A percentile compares a stretch with the other conserved stretches of the same genome.
phyloP scores from a whole-genome alignment of 805 yeast genomes.

The Candida ovalis region DNA sequence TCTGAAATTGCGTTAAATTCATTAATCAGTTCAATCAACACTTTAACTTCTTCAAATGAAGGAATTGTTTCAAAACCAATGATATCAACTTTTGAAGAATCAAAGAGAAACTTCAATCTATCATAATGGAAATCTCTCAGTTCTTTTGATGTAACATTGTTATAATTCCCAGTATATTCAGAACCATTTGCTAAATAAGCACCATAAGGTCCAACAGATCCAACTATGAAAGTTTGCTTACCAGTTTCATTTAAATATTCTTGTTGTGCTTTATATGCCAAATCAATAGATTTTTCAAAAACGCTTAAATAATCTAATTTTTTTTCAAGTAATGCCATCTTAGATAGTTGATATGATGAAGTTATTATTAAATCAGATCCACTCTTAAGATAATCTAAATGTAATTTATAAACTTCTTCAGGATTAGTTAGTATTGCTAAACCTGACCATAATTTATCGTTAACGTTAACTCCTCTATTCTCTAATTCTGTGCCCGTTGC shows the following conservation, averaged over 20 bases:
- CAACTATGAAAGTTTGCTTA: conserved; percentile 38
- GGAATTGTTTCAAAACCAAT: conserved; percentile 76
- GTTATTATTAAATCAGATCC: conserved; percentile 57
- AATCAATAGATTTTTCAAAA: conserved; percentile 22
- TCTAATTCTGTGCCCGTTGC: conserved; percentile 66
- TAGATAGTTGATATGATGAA: conserved; percentile 59
- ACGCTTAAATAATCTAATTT: conserved; percentile 18
- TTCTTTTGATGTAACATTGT: conserved; percentile 33
- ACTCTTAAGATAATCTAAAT: conserved; percentile 43
- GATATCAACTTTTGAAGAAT: conserved; percentile 44
- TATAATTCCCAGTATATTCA: conserved; percentile 72
- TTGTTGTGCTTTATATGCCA: conserved; percentile 21
- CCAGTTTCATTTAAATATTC: conserved; percentile 12
- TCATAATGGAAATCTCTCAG: conserved; percentile 50
- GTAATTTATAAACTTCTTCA: conserved; percentile 42
- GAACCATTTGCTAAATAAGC: conserved; percentile 64
- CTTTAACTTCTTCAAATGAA: conserved; percentile 50
- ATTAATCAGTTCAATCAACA: conserved; percentile 40
- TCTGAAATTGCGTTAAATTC: conserved; percentile 18
- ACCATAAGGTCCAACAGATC: conserved; percentile 77
- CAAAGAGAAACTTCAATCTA: conserved; percentile 37
- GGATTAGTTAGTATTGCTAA: conserved; percentile 44
- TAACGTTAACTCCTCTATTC: conserved; percentile 39
- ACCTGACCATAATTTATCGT: conserved; percentile 60
- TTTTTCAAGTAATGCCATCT: conserved; percentile 34